Base-by-base conservation (phyloP, 345 rosid species). In the Odontarrhena argentea region DNA sequence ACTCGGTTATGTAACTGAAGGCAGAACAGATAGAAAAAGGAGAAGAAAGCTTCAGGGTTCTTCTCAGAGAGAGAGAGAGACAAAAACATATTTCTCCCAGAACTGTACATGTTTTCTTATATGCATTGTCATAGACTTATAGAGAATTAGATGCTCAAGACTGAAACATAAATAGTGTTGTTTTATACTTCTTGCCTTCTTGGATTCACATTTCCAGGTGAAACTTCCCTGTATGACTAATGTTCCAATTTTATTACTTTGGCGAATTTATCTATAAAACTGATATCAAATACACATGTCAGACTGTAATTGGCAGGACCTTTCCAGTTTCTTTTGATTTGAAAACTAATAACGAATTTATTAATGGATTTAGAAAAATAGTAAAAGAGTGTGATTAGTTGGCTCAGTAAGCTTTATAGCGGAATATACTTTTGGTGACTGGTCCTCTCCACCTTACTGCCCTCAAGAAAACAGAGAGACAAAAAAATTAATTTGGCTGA, bases 21-120 rank as follows among this genome's bases (percentile, higher is more conserved):
- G 14, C 37, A 42, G 67, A 67, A 50, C 49, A 58, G 28, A 60
- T 54, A 70, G 41, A 26, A 48, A 52, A 10, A 42, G 48, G 40
- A 54, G 34, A 28, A 58, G 1, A 44, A 15, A 35, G 42, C 42
- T 26, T 38, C 1, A 25, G 37, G 57, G 47, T 70, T 56, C 25
- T 28, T 49, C 15, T 46, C 4, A 28, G 22, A 18, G 22, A 18
- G 44, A 69, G 49, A 28, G 44, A 69, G 49, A 69, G 44, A 40
- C 36, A 18, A 10, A 53, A 60, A 9, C 30, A 45, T 22, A 15
- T 43, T 44, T 55, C 14, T 55, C 46, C 55, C 54, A 34, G 37
- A 69, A 35, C 13, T 69, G 74, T 70, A 62, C 24, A 70, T 60
- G 67, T 60, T 60, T 49, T 47, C 13, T 34, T 18, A 18, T 55